Percentiles rank a stretch among this genome's conserved stretches.
Evolutionary conservation across 2,329 filamentous ascomycete species (phyloP).

Genomic region (Trichoderma sp.): DNA sequence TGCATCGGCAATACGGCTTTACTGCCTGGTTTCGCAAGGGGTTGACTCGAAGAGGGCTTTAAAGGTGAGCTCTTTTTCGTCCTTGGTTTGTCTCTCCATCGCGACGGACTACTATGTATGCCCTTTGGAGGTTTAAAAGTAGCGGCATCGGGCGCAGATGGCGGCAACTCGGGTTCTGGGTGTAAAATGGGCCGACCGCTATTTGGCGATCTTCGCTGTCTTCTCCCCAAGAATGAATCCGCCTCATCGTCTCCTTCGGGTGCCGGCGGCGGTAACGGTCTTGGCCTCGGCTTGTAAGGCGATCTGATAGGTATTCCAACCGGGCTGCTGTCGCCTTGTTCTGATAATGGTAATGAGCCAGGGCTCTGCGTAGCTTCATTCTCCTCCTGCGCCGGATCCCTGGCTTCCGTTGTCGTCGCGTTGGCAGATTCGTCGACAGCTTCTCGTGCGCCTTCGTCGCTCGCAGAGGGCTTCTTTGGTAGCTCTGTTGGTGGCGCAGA

Average conservation of each 20-base stretch:
- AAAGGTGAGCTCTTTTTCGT: slow-evolving; percentile 51
- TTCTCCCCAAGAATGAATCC: slow-evolving; percentile 35
- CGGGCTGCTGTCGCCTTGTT: slow-evolving; percentile 34
- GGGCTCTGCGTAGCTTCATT: slow-evolving; percentile 22
- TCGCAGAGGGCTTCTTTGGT: background rate
- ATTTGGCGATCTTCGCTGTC: slow-evolving; percentile 33
- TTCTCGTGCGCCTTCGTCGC: slow-evolving; percentile 22
- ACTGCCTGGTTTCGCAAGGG: background rate
- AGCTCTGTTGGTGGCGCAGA: slow-evolving; percentile 40
- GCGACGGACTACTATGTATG: slow-evolving; percentile 61
- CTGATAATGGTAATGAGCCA: slow-evolving; percentile 24
- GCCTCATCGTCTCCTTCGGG: slow-evolving; percentile 33
- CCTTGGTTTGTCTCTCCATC: slow-evolving; percentile 40
- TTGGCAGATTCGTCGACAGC: slow-evolving; percentile 33
- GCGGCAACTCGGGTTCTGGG: slow-evolving; percentile 65
- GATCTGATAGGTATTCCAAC: slow-evolving; percentile 42
- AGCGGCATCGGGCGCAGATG: slow-evolving; percentile 54
- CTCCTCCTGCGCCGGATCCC: slow-evolving; percentile 21
- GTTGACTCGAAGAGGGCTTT: slow-evolving; percentile 44
- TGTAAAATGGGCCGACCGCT: slow-evolving; percentile 33
- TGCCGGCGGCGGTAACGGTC: slow-evolving; percentile 49
- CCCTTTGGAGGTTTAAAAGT: slow-evolving; percentile 58
- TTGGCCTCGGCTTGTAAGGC: slow-evolving; percentile 45
- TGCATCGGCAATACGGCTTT: slow-evolving; percentile 14
- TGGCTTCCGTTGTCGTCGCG: slow-evolving; percentile 32